Conservation (phyloP, 139 green algal species). For the Cymbomonas tetramitiformis region DNA sequence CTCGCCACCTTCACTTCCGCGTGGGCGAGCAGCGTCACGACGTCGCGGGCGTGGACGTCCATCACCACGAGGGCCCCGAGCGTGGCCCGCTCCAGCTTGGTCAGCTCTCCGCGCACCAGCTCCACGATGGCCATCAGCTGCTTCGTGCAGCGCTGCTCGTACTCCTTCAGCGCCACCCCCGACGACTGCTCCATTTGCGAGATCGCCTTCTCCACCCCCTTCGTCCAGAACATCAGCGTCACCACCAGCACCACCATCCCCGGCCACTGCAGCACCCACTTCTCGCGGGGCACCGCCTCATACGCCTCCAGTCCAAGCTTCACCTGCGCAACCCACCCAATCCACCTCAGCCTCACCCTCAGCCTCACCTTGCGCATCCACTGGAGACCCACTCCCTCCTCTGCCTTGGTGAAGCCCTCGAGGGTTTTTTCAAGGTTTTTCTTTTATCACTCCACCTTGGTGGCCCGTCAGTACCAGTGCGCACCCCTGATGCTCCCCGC, state of each 20-base stretch:
- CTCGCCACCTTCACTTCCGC: background rate
- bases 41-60: conserved; percentile 33
- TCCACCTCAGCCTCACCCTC: too few species aligned
- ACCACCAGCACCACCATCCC: conserved; percentile 36
- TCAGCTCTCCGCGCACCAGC: conserved; percentile 23
- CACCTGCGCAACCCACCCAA: too few species aligned
- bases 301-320: too few species aligned
- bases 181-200: background rate
- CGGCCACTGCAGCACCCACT: conserved; percentile 44
- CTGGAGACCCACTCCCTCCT: too few species aligned
- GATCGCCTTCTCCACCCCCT: too few species aligned
- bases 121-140: conserved; percentile 17
- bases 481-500: too few species aligned
- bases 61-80: conserved; percentile 32
- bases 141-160: conserved; percentile 12
- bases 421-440: too few species aligned
- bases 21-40: conserved; percentile 13
- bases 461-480: too few species aligned
- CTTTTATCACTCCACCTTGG: too few species aligned
- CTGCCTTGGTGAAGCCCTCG: too few species aligned
- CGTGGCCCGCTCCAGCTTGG: conserved; percentile 20
- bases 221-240: conserved; percentile 33
- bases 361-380: too few species aligned
- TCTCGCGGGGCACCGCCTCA: conserved; percentile 17
- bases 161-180: conserved; percentile 8